phyloP scores from a whole-genome alignment of 2,329 filamentous ascomycete species.

The Shiraia sp. region DNA sequence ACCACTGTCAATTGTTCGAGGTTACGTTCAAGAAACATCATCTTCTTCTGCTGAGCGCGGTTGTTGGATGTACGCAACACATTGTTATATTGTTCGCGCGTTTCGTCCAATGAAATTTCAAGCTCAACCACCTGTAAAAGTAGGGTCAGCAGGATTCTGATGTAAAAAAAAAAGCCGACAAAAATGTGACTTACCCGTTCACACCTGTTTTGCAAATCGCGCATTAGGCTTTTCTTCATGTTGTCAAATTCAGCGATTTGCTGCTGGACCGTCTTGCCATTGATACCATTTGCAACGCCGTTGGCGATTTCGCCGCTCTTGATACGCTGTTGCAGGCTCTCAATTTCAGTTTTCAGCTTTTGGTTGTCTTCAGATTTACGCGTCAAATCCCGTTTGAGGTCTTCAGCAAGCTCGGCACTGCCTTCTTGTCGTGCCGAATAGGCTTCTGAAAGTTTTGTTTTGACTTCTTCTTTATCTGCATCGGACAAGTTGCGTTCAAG shows the following conservation, averaged over 20 bases:
- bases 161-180: conserved; percentile 9
- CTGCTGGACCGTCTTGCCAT: conserved; percentile 92
- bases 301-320: conserved; percentile 68
- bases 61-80: conserved; percentile 96
- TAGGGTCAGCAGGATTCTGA: conserved; percentile 23
- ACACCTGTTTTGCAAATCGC: conserved; percentile 96
- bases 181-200: conserved; percentile 66
- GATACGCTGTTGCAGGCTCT: conserved; percentile 75
- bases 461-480: conserved; percentile 81
- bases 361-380: conserved; percentile 81
- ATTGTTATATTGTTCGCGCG: conserved; percentile 98
- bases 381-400: conserved; percentile 74
- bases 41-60: conserved; percentile 99
- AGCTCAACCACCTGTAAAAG: conserved; percentile 75
- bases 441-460: conserved; percentile 74
- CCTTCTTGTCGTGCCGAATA: conserved; percentile 76
- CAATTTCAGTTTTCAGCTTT: conserved; percentile 77
- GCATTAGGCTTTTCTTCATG: conserved; percentile 99
- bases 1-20: conserved; percentile 97
- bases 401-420: conserved; percentile 73
- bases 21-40: conserved; percentile 98
- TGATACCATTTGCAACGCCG: conserved; percentile 60
- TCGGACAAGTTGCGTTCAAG: conserved; percentile 78
- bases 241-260: conserved; percentile 98
- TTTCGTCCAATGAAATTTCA: conserved; percentile 96